Evolutionary conservation across 2,329 filamentous ascomycete species (phyloP).

Genomic region (Aotearoamyces nothofagi): DNA sequence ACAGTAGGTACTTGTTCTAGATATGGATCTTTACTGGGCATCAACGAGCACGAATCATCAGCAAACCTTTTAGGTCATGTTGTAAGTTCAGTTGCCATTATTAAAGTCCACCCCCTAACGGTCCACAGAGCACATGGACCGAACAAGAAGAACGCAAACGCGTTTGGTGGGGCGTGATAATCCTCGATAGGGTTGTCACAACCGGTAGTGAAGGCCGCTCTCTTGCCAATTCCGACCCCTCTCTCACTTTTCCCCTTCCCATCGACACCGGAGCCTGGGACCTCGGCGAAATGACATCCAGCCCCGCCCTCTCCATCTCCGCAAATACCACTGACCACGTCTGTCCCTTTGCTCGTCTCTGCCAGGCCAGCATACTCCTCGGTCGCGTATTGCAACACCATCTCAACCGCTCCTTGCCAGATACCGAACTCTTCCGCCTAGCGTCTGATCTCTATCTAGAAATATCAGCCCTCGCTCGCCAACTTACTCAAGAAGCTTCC

Average conservation of each 20-base stretch:
- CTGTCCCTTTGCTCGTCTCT: slow-evolving; percentile 34
- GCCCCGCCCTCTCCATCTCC: too few species aligned
- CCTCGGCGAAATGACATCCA: too few species aligned
- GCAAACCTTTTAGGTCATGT: slow-evolving; percentile 22
- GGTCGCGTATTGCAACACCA: slow-evolving; percentile 20
- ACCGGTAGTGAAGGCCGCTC: slow-evolving; percentile 15
- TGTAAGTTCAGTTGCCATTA: slow-evolving; percentile 12
- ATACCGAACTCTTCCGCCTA: slow-evolving; percentile 9
- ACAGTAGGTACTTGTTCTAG: slow-evolving; percentile 28
- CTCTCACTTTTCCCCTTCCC: too few species aligned
- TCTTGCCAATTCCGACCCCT: slow-evolving; percentile 17
- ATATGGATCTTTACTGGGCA: slow-evolving; percentile 29
- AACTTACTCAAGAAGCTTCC: slow-evolving; percentile 13
- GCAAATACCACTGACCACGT: too few species aligned
- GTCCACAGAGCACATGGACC: slow-evolving; percentile 25
- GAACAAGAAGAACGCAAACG: slow-evolving; percentile 30
- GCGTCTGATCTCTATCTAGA: slow-evolving; percentile 15
- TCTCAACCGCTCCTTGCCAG: slow-evolving; percentile 9
- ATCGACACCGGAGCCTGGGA: too few species aligned
- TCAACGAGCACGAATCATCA: slow-evolving; percentile 21
- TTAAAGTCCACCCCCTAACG: slow-evolving; percentile 1
- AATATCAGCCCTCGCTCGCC: slow-evolving; percentile 10
- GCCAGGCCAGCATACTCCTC: slow-evolving; percentile 22
- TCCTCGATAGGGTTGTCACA: slow-evolving; percentile 24
- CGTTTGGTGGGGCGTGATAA: slow-evolving; percentile 32